phyloP scores from a whole-genome alignment of 139 green algal species.

The Ostreobium quekettii region DNA sequence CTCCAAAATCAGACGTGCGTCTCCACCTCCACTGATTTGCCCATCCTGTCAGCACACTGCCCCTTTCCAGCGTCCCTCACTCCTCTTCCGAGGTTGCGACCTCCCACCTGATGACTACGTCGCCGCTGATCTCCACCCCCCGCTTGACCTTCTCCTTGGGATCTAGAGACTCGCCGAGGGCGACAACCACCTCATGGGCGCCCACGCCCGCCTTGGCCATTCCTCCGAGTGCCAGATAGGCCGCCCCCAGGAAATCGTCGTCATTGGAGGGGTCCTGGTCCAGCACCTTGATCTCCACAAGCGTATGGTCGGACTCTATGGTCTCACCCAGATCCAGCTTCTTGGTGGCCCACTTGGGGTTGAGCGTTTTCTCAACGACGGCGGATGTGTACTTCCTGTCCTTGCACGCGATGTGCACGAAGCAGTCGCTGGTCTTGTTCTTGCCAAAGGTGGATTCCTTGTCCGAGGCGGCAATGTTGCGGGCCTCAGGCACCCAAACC shows the following conservation, averaged over 20 bases:
- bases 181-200: background rate
- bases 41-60: no score
- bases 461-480: constrained; percentile 1
- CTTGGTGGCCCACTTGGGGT: constrained; percentile 1
- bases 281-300: constrained; percentile 2
- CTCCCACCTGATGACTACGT: background rate
- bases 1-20: no score
- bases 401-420: constrained; percentile 9
- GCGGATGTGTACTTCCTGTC: background rate
- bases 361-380: constrained; percentile 4
- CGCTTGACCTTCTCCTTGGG: background rate
- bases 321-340: background rate
- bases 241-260: constrained; percentile 4
- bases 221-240: background rate
- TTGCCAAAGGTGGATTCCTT: background rate
- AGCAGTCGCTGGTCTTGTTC: background rate
- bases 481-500: background rate
- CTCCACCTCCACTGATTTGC: no score
- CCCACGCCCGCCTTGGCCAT: background rate
- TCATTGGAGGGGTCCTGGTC: background rate
- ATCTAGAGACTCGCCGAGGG: background rate
- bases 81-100: no score
- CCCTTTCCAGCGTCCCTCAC: no score
- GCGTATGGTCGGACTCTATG: background rate
- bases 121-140: background rate